Base-by-base conservation (phyloP, 2,329 filamentous ascomycete species). In the Fusarium equiseti region DNA sequence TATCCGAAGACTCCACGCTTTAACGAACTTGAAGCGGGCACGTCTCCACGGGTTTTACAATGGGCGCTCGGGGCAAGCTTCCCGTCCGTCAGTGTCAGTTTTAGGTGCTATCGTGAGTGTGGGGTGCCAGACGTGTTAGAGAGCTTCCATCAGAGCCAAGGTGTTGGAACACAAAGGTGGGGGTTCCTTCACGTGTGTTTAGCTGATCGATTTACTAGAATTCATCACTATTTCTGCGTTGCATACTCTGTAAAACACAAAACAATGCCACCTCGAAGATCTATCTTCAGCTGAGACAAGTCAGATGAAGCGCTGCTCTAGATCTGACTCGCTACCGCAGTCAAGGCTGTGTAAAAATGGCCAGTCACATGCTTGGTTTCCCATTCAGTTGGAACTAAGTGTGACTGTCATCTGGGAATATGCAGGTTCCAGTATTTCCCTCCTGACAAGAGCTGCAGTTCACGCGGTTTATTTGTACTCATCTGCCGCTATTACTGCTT, bases 341-440 rank as follows among this genome's bases (percentile, higher is more conserved):
- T 40, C 40, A 49, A 69, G 68, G 68, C 63, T 55, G 44, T 61
- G 63, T 40, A 43, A 44, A 38, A 26, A 56, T 24, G 44, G 26
- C 32, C 60, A 70, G 68, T 70, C 68, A 71, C 68, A 71, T 72
- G 68, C 42, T 31, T 50, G 18, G 6, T 69, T 72, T 32, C 60
- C 53, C 49, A 46, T 71, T 66, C 56, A 63, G 68, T 72, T 46
- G 40, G 27, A 27, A 45, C 26, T 44, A 10, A 66, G 55, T 49
- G 63, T 68, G 58, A 65, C 52, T 51, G 35, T 55, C 51, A 61
- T 49, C 45, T 59, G 53, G 68, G 29, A 70, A 70, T 62, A 70
- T 66, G 45, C 45, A 62, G 35, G 59, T 52, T 70, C 22, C 22
- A 29, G 27, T 45, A 44, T 48, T 69, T 66, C 43, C 60, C 35